Base-by-base conservation (phyloP, 2,329 filamentous ascomycete species). In the Sarocladium kiliense region DNA sequence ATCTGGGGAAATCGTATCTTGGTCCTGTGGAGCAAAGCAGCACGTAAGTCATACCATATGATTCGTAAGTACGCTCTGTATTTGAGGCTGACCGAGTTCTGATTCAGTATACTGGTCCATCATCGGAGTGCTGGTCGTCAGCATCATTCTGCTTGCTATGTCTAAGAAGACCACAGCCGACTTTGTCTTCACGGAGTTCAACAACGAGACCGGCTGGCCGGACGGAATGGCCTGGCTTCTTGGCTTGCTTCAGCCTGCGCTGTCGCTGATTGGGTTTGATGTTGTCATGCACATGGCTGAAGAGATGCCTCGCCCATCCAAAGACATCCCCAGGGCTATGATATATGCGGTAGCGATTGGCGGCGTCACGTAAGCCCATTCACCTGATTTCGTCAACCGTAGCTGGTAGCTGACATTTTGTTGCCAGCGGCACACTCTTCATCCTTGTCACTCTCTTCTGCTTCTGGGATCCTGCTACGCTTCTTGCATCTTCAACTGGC, bases 161-260 rank as follows among this genome's bases (percentile, higher is more conserved):
- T 64, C 62, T 2, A 54, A 60, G 2, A 49, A 56, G 47, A 74
- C 72, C 7, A 63, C 67, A 32, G 71, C 73, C 7, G 59, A 63
- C 14, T 77, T 70, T 57, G 74, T 77, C 11, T 78, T 77, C 56
- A 63, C 69, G 5, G 64, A 71, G 12, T 77, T 76, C 54, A 61
- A 63, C n/a, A 78, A 79, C 59, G 67, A 69, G 32, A 74, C 71
- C 1, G 73, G 73, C 2, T 78, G 75, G 75, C 64, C 69, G 1
- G 71, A 76, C 50, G 76, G 75, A 1, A 64, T 77, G 16, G 66
- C 75, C 0, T 79, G 76, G 76, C 69, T 77, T 14, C 62, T 78
- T 1, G 75, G 76, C 0, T 64, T 78, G 2, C 62, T 78, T 1
- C 76, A 74, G 60, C 71, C 65, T 0, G 66, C 67, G 0, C 55